phyloP scores from a whole-genome alignment of 345 rosid species.

The Populus euphratica region DNA sequence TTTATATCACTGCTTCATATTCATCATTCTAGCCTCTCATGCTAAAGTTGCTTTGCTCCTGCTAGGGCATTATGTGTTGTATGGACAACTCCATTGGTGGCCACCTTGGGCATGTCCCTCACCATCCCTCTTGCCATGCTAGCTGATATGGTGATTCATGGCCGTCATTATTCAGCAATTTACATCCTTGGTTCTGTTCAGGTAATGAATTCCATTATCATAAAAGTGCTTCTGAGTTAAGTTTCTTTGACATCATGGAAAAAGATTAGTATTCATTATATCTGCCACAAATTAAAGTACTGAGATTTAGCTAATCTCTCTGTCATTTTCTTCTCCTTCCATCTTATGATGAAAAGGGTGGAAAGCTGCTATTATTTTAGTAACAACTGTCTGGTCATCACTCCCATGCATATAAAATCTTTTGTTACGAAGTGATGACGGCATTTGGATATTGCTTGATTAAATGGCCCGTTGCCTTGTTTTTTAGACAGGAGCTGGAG shows the following conservation, averaged over 20 bases:
- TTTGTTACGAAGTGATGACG: not conserved
- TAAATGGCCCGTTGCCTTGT: not conserved
- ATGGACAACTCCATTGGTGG: constrained; percentile 83
- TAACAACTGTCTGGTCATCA: not conserved
- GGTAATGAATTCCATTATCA: constrained; percentile 27
- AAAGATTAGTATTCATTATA: not conserved
- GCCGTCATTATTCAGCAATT: constrained; percentile 74
- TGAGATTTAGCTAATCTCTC: not conserved
- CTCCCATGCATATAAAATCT: too few species aligned
- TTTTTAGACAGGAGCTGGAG: not conserved
- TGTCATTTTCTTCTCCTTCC: not conserved
- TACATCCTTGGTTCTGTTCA: constrained; percentile 75
- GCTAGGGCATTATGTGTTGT: constrained; percentile 75
- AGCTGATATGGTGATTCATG: constrained; percentile 79
- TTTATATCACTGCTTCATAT: not conserved
- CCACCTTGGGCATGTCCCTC: constrained; percentile 83
- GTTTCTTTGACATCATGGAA: not conserved
- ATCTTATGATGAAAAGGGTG: not conserved
- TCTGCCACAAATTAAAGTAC: not conserved
- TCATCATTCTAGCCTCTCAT: not conserved
- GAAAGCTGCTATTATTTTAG: not conserved
- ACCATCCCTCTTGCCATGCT: constrained; percentile 85
- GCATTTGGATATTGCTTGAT: not conserved
- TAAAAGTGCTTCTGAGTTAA: not conserved
- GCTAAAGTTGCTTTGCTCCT: not conserved